These are phyloP conservation scores for Leccinum broughii DNA, from an alignment of 768 basidiomycete species.

Conservation along the genomic window DNA sequence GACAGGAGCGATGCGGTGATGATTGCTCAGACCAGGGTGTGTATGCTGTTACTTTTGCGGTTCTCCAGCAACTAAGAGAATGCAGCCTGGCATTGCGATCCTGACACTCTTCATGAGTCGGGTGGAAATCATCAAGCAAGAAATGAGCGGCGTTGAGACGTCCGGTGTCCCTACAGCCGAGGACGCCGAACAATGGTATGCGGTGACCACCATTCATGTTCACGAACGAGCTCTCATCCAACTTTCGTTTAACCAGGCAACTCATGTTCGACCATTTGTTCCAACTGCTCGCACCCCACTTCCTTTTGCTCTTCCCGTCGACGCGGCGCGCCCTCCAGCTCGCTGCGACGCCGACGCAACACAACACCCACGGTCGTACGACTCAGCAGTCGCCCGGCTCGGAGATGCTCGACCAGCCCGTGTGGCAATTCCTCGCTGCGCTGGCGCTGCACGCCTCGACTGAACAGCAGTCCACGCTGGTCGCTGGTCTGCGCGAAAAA, in stretches of 20 bases:
- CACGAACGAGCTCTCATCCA: conserved; percentile 4
- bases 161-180: conserved; percentile 62
- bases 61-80: conserved; percentile 1
- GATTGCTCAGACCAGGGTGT: conserved; percentile 79
- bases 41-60: conserved; percentile 27
- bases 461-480: conserved; percentile 88
- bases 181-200: conserved; percentile 80
- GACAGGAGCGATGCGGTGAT: conserved; percentile 73
- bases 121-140: conserved; percentile 89
- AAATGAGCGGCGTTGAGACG: conserved; percentile 52
- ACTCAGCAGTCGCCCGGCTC: conserved; percentile 58
- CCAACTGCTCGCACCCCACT: conserved; percentile 71
- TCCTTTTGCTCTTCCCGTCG: conserved; percentile 87
- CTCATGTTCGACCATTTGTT: conserved; percentile 87
- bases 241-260: conserved; percentile 55
- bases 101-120: conserved; percentile 89
- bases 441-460: conserved; percentile 81
- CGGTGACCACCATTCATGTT: not conserved
- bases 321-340: conserved; percentile 60
- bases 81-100: conserved; percentile 86
- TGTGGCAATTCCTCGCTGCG: conserved; percentile 94
- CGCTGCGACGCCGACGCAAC: conserved; percentile 36
- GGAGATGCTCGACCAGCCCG: conserved; percentile 81
- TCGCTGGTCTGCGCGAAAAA: conserved; percentile 86
- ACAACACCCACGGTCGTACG: conserved; percentile 47